phyloP scores from a whole-genome alignment of 768 basidiomycete species.

The Serendipita indica region DNA sequence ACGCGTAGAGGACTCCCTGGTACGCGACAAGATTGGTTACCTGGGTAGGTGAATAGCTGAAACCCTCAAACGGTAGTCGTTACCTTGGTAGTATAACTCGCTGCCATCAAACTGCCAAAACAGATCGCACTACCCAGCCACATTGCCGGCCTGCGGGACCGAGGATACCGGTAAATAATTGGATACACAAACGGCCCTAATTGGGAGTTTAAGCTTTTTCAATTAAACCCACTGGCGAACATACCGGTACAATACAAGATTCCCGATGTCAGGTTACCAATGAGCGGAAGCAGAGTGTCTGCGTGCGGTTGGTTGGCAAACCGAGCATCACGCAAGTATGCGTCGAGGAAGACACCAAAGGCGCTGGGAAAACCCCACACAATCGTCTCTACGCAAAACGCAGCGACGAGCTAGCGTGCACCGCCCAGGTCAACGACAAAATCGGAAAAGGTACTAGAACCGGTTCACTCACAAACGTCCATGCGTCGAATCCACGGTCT shows the following conservation, averaged over 20 bases:
- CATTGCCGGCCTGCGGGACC: constrained; percentile 16
- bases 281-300: constrained; percentile 20
- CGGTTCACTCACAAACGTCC: constrained; percentile 20
- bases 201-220: too few species aligned
- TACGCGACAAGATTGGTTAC: constrained; percentile 17
- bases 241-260: constrained; percentile 23
- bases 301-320: constrained; percentile 18
- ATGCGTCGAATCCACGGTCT: constrained; percentile 18
- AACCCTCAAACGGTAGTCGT: neutral
- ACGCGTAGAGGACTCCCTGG: constrained; percentile 20
- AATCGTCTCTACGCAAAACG: constrained; percentile 20
- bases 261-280: constrained; percentile 21
- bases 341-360: constrained; percentile 22
- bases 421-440: neutral
- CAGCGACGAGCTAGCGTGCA: constrained; percentile 18
- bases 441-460: neutral
- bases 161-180: constrained; percentile 18
- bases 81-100: constrained; percentile 20
- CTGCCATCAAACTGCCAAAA: constrained; percentile 17
- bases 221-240: neutral
- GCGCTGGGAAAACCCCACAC: constrained; percentile 23
- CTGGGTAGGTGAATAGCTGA: constrained; percentile 6
- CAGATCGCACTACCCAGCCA: constrained; percentile 19
- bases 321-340: constrained; percentile 19
- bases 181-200: constrained; percentile 21